Evolutionary conservation across 2,329 filamentous ascomycete species (phyloP).

Genomic region (Trichoderma atroviride): DNA sequence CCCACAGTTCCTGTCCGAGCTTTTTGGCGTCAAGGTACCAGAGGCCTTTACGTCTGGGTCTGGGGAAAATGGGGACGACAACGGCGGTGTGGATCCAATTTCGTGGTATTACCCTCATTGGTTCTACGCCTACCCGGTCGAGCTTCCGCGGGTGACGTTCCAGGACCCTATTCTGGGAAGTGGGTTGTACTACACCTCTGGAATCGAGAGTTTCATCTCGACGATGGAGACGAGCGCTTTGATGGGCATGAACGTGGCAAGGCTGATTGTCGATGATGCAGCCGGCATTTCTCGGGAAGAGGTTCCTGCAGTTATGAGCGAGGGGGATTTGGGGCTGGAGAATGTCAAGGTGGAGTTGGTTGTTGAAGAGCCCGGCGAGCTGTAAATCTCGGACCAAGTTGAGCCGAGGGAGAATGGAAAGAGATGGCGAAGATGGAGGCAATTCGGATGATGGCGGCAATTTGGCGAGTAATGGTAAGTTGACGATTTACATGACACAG

Average conservation of each 20-base stretch:
- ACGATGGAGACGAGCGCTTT: constrained; percentile 97
- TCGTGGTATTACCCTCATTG: constrained; percentile 77
- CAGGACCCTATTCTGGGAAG: constrained; percentile 73
- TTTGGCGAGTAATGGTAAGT: neutral
- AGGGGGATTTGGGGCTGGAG: constrained; percentile 6
- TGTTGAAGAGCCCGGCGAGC: constrained; percentile 15
- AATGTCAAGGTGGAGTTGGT: constrained; percentile 5
- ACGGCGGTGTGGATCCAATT: constrained; percentile 52
- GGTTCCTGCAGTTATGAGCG: constrained; percentile 4
- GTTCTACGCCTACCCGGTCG: constrained; percentile 85
- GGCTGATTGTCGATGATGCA: constrained; percentile 66
- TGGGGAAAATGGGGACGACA: constrained; percentile 27
- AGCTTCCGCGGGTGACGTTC: constrained; percentile 83
- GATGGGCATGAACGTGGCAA: constrained; percentile 85
- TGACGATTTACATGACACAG: neutral
- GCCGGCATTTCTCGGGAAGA: constrained; percentile 33
- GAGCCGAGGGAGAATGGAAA: neutral
- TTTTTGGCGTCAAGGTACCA: constrained; percentile 55
- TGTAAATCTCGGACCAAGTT: neutral
- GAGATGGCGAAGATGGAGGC: neutral
- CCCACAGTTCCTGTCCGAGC: constrained; percentile 53
- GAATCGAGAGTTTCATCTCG: constrained; percentile 91
- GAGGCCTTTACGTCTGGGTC: constrained; percentile 40
- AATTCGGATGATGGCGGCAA: neutral
- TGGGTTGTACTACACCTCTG: constrained; percentile 70